Evolutionary conservation across 257 asterid genomes (phyloP).

Genomic region (Solanum clarkiae): DNA sequence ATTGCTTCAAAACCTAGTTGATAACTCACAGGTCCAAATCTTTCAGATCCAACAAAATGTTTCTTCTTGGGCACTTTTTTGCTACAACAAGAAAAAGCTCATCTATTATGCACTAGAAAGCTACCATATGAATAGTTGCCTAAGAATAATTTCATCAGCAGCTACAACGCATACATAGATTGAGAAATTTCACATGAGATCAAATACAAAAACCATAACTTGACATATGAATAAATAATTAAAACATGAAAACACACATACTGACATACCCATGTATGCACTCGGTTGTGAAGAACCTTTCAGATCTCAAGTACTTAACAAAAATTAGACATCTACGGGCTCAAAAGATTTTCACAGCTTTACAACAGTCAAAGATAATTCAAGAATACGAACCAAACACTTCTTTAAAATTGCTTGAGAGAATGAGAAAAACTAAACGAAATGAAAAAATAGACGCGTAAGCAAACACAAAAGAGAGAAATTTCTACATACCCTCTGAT

Average conservation of each 20-base stretch:
- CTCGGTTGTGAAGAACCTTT: background rate
- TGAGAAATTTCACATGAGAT: background rate
- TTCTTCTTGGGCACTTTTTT: background rate
- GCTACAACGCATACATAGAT: background rate
- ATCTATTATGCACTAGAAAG: background rate
- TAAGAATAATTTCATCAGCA: background rate
- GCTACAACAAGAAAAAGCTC: background rate
- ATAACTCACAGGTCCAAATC: background rate
- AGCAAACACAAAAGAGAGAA: background rate
- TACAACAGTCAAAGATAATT: background rate
- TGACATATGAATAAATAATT: background rate
- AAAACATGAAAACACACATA: background rate
- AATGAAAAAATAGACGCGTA: background rate
- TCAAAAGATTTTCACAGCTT: background rate
- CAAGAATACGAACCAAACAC: background rate
- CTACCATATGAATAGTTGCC: background rate
- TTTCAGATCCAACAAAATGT: background rate
- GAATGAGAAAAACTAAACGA: background rate
- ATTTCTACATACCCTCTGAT: constrained; percentile 47
- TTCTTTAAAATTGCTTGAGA: background rate
- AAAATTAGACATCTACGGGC: background rate
- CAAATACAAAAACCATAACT: background rate
- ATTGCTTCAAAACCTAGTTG: background rate
- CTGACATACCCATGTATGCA: background rate
- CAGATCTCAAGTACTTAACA: background rate